Evolutionary conservation across 2,329 filamentous ascomycete genomes (phyloP), one percentile per base, ranked within the genome.

Genomic region (Aspergillus aculeatus): DNA sequence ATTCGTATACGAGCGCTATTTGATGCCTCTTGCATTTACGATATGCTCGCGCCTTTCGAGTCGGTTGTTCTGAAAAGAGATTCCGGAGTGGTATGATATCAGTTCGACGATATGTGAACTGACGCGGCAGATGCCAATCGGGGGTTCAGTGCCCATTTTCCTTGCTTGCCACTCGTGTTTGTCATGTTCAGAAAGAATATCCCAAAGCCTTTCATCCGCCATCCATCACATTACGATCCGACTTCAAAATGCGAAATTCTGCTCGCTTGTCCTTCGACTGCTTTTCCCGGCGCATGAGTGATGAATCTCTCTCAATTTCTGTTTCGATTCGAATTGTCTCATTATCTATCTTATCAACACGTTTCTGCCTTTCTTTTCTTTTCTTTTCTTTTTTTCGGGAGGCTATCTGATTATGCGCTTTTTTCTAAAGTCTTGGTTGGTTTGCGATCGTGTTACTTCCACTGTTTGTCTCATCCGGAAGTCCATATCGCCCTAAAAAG

Each of bases 331-430:
- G 19, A 52, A 21, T 19, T 61, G 50, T 59, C 55, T 59, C 50
- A 57, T 58, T 62, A 60, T 53, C 58, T 19, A 44, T 44, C 7
- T 16, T 16, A 35, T 35, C 32, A 2, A 35, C 5, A 1, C 14
- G 32, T 4, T 7, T 35, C 10, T 12, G 14, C 16, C 16, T 35
- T 16, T 35, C 14, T 35, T 16, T 16, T 35, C 14, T 14, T 35
- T 4, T 35, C 14, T 16, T 44, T 44, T 19, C 16, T 19, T 19
- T 44, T 9, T 67, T 56, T 69, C 64, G 71, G 67, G 70, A 64
- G 71, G 71, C 63, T 70, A 31, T 55, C 26, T 55, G 53, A 19
- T 55, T 11, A 23, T 55, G 41, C 64, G 68, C 59, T 73, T 41
- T 58, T 55, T 53, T 50, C 49, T 44, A 47, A 54, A 47, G 31